Evolutionary conservation across 305 asterid genomes (phyloP).

Genomic region (Nicotiana rustica): DNA sequence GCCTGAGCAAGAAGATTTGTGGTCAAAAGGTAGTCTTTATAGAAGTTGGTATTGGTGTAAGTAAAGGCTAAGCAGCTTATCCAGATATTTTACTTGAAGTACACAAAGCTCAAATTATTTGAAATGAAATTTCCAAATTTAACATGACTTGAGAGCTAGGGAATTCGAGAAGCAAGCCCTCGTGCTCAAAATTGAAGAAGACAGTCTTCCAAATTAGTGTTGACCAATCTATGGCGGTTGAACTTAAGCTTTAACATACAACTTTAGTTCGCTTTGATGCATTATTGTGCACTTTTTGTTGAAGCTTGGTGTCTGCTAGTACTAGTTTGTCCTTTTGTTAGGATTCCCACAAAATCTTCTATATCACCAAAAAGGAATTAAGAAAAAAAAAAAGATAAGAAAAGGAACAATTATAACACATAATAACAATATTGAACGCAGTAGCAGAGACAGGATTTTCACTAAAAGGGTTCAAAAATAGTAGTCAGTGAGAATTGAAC

Average conservation of each 20-base stretch:
- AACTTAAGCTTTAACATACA: neutral
- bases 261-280: neutral
- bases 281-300: neutral
- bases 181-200: neutral
- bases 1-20: neutral
- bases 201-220: neutral
- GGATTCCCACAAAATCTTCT: neutral
- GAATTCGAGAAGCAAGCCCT: neutral
- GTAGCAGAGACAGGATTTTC: too few relatives aligned
- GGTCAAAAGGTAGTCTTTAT: slow-evolving; percentile 31
- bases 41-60: slow-evolving; percentile 16
- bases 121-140: neutral
- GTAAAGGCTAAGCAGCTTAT: slow-evolving; percentile 6
- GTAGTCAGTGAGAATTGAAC: too few relatives aligned
- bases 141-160: neutral
- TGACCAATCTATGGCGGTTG: neutral
- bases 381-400: too few relatives aligned
- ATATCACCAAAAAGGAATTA: too few relatives aligned
- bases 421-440: neutral
- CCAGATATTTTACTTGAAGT: slow-evolving; percentile 27
- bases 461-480: too few relatives aligned
- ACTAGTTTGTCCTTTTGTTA: neutral
- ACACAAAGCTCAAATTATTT: slow-evolving; percentile 20
- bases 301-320: neutral
- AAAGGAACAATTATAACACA: neutral